A percentile compares a stretch with the other conserved stretches of the same genome.
Conservation (phyloP, 2,329 filamentous ascomycete genomes). For the Ophidiomyces ophidiicola region DNA sequence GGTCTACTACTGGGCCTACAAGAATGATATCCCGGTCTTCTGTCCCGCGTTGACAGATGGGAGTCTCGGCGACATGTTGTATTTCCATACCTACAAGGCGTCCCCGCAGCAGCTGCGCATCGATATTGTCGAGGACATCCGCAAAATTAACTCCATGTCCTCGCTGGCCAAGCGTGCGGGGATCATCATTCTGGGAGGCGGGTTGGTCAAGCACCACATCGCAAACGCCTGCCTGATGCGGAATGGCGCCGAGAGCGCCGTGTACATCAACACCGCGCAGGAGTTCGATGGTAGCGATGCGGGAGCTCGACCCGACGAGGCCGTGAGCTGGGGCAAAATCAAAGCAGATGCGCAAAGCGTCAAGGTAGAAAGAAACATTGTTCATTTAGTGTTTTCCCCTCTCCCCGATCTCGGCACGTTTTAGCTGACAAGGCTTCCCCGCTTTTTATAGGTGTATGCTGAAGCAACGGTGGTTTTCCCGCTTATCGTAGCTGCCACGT, state of each 20-base stretch:
- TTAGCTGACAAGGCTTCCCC: not conserved
- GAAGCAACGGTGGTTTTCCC: conserved; percentile 58
- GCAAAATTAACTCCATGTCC: conserved; percentile 81
- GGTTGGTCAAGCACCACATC: conserved; percentile 96
- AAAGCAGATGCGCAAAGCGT: conserved; percentile 77
- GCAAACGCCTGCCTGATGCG: conserved; percentile 96
- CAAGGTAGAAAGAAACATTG: too few species aligned
- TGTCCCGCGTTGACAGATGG: conserved; percentile 93
- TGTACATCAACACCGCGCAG: conserved; percentile 94
- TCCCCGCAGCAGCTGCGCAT: conserved; percentile 70
- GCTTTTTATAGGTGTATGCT: conserved; percentile 42
- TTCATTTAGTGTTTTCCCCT: conserved; percentile 8
- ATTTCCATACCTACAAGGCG: conserved; percentile 91
- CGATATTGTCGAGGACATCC: conserved; percentile 89
- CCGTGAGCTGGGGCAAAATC: conserved; percentile 98
- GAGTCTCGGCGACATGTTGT: conserved; percentile 92
- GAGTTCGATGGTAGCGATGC: conserved; percentile 98
- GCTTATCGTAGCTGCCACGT: conserved; percentile 54
- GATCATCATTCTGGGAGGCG: conserved; percentile 91
- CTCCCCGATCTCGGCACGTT: not conserved
- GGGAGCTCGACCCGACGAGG: conserved; percentile 86
- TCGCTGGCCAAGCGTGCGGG: conserved; percentile 77
- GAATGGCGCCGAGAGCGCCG: conserved; percentile 90
- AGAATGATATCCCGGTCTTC: conserved; percentile 94
- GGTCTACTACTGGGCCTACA: conserved; percentile 95